phyloP scores from a whole-genome alignment of 1,284 basidiomycete genomes.

The Calocybe gambosa region DNA sequence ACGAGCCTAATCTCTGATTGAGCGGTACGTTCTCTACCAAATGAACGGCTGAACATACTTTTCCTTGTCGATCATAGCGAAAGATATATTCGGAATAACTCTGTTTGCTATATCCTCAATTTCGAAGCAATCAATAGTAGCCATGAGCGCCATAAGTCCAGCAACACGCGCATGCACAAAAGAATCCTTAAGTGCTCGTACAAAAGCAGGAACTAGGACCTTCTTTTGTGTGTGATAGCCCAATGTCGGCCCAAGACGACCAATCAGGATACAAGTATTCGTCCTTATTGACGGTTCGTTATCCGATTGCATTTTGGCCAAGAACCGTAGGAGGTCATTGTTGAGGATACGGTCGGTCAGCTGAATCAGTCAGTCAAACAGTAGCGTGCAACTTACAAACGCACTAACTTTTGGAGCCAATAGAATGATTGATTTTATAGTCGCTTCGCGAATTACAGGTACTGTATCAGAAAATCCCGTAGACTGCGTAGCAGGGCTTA shows the following conservation, averaged over 20 bases:
- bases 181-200: conserved; percentile 83
- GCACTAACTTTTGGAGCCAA: conserved; percentile 75
- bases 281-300: conserved; percentile 93
- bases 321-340: conserved; percentile 89
- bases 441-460: conserved; percentile 90
- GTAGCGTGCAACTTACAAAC: neutral
- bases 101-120: conserved; percentile 83
- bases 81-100: conserved; percentile 82
- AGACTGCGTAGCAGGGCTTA: conserved; percentile 45
- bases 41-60: conserved; percentile 49
- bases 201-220: conserved; percentile 93
- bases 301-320: conserved; percentile 92
- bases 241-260: conserved; percentile 81
- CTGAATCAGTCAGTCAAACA: conserved; percentile 31
- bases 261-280: conserved; percentile 95
- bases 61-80: conserved; percentile 72
- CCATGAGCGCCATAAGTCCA: conserved; percentile 94
- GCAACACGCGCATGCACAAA: conserved; percentile 95
- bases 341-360: conserved; percentile 90
- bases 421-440: conserved; percentile 82
- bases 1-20: conserved; percentile 53
- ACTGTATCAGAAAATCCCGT: conserved; percentile 95
- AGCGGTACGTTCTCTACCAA: neutral
- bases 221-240: conserved; percentile 89
- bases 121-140: conserved; percentile 88